phyloP scores from a whole-genome alignment of 805 yeast species.

The Lipomyces yamadae region DNA sequence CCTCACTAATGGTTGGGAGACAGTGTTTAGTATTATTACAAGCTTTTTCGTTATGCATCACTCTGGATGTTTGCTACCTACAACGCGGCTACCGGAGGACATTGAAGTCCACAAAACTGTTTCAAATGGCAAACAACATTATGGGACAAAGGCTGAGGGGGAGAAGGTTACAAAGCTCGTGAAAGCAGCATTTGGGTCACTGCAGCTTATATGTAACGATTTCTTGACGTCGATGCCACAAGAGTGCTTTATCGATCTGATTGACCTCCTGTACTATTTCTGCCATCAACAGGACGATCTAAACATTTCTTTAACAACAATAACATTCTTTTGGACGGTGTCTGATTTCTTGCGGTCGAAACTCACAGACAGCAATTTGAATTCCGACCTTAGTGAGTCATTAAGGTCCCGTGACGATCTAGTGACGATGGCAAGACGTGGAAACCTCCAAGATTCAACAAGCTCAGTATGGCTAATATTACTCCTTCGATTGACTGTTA shows the following conservation, averaged over 20 bases:
- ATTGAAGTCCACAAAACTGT: neutral
- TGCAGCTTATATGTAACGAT: conserved; percentile 84
- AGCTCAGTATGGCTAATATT: conserved; percentile 64
- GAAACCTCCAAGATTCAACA: conserved; percentile 17
- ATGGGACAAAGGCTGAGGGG: conserved; percentile 21
- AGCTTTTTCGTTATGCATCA: conserved; percentile 39
- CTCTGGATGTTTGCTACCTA: conserved; percentile 24
- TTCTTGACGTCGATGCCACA: conserved; percentile 74
- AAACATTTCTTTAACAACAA: conserved; percentile 87
- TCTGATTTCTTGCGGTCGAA: conserved; percentile 68
- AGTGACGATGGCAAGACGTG: conserved; percentile 19
- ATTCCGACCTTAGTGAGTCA: conserved; percentile 29
- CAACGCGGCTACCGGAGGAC: conserved; percentile 28
- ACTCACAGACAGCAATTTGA: conserved; percentile 23
- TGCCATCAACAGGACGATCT: conserved; percentile 73
- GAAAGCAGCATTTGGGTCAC: conserved; percentile 72
- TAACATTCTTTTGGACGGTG: conserved; percentile 89
- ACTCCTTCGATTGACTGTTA: conserved; percentile 62
- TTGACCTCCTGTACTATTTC: conserved; percentile 74
- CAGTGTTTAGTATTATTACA: conserved; percentile 62
- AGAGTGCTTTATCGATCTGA: conserved; percentile 63
- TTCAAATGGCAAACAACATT: neutral
- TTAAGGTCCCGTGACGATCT: conserved; percentile 29
- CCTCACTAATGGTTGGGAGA: conserved; percentile 70
- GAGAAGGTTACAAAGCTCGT: conserved; percentile 32